Conservation (phyloP, 1,284 basidiomycete genomes). For the Malassezia slooffiae region DNA sequence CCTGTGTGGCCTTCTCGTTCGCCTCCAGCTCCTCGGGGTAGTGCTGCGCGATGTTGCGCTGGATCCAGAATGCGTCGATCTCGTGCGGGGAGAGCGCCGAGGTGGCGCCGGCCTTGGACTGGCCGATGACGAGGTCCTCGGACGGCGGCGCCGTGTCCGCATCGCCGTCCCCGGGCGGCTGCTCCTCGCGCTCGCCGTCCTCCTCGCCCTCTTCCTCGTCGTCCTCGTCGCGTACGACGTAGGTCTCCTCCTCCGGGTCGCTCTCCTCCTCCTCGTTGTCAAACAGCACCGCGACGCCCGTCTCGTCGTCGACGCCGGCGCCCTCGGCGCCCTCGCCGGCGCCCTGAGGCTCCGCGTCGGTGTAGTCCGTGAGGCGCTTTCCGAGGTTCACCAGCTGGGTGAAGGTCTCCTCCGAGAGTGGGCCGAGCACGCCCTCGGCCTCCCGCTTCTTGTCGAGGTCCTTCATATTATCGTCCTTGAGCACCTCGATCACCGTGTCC, state of each 20-base stretch:
- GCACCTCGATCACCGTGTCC: constrained; percentile 74
- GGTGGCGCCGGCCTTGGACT: constrained; percentile 47
- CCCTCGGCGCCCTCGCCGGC: constrained; percentile 50
- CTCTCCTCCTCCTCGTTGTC: constrained; percentile 61
- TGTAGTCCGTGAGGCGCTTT: constrained; percentile 96
- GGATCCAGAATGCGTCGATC: constrained; percentile 96
- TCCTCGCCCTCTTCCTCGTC: constrained; percentile 60
- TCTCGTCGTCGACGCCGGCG: constrained; percentile 65
- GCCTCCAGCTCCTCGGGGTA: constrained; percentile 91
- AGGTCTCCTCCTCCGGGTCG: constrained; percentile 79
- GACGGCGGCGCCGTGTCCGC: constrained; percentile 55
- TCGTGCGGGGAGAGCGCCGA: constrained; percentile 68
- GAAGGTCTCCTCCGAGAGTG: constrained; percentile 65
- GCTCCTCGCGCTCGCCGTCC: constrained; percentile 56
- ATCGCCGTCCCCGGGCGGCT: constrained; percentile 48
- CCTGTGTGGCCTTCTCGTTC: constrained; percentile 75
- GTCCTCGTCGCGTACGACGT: constrained; percentile 53
- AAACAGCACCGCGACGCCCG: constrained; percentile 47
- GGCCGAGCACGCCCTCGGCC: constrained; percentile 67
- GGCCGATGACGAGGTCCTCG: constrained; percentile 50
- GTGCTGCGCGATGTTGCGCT: constrained; percentile 76
- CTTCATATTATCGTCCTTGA: constrained; percentile 82
- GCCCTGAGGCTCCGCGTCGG: constrained; percentile 61
- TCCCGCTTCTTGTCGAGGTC: constrained; percentile 98
- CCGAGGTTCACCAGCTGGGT: constrained; percentile 72